These are phyloP conservation scores for Diaporthe destruens DNA, from an alignment of 2,329 filamentous ascomycete genomes.

Conservation along the genomic window DNA sequence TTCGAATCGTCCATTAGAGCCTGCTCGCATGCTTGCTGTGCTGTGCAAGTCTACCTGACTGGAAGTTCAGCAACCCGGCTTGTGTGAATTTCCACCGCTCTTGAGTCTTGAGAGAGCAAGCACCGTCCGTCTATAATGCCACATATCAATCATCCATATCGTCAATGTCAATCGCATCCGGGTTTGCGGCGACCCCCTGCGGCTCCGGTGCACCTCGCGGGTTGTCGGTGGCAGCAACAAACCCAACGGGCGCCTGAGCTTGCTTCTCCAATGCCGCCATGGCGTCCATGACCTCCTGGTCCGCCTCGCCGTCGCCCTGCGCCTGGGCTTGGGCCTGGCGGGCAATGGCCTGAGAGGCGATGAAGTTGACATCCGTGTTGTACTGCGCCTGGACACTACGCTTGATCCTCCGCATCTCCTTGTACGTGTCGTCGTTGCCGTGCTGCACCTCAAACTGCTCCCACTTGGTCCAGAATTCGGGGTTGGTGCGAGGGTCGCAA, in stretches of 20 bases:
- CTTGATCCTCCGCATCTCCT: constrained; percentile 99
- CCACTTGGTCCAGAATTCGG: constrained; percentile 96
- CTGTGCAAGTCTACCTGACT: constrained; percentile 13
- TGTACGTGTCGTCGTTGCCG: constrained; percentile 99
- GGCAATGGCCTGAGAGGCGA: constrained; percentile 93
- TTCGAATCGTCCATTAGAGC: constrained; percentile 10
- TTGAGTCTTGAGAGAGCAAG: constrained; percentile 8
- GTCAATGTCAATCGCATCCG: constrained; percentile 88
- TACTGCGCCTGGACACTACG: constrained; percentile 97
- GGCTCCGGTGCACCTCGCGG: constrained; percentile 67
- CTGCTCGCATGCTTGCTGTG: not conserved
- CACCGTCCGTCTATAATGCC: constrained; percentile 29
- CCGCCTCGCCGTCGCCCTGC: constrained; percentile 58
- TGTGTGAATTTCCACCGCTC: constrained; percentile 12
- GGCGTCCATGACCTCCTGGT: constrained; percentile 75
- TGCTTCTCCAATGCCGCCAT: constrained; percentile 92
- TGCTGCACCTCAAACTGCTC: constrained; percentile 97
- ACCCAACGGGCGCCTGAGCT: constrained; percentile 88
- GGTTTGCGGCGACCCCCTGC: constrained; percentile 71
- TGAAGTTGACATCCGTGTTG: constrained; percentile 99
- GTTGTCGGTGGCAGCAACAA: constrained; percentile 87
- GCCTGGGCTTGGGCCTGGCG: constrained; percentile 73
- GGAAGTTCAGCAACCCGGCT: not conserved
- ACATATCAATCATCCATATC: constrained; percentile 71
- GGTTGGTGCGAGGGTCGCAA: constrained; percentile 91